Base-by-base conservation (phyloP, 1,139 yeast genomes). In the Nadsonia starkeyi-henricii region DNA sequence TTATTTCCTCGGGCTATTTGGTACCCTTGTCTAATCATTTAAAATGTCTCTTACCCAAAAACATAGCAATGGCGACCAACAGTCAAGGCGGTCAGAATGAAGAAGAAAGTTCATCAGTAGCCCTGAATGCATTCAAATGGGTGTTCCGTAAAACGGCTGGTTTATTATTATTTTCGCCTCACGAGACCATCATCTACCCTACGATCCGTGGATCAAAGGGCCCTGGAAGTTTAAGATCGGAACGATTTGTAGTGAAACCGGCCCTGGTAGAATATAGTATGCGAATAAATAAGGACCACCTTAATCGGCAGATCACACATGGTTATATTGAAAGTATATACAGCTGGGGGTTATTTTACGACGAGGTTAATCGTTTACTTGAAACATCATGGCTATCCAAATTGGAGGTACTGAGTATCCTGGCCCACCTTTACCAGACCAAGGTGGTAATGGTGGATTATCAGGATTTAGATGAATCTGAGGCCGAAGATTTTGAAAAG, bases 1-100 rank as follows among this genome's bases (percentile, higher is more conserved):
- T 63, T 54, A 65, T 66, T 4, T 54, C 49, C 1, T 57, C 57
- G 20, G 52, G 54, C 18, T 47, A 52, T 12, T 45, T 63, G 36
- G 51, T 61, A 20, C 69, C 66, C 12, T 44, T 55, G 20, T 33
- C 46, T 17, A 43, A 51, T 17, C 55, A 56, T 53, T 44, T 53
- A 33, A 41, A 53, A 23, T 13, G 56, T 39, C 45, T 52, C 19
- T 51, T 54, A 2, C 46, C 52, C 5, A 47, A 52, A n/a, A 48
- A 54, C 4, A 58, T 62, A 62, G 56, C 60, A 2, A 42, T 58
- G 20, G 43, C 50, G 18, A 50, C 53, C 17, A 33, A 56, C 8
- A 58, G 59, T n/a, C n/a, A n/a, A n/a, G n/a, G n/a, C n/a, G n/a
- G n/a, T n/a, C n/a, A n/a, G n/a, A n/a, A n/a, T n/a, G n/a, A n/a